Evolutionary conservation across 225 moss, liverwort and hornwort species (phyloP), one percentile per base, ranked within the genome.

Genomic region (Straminergon stramineum): DNA sequence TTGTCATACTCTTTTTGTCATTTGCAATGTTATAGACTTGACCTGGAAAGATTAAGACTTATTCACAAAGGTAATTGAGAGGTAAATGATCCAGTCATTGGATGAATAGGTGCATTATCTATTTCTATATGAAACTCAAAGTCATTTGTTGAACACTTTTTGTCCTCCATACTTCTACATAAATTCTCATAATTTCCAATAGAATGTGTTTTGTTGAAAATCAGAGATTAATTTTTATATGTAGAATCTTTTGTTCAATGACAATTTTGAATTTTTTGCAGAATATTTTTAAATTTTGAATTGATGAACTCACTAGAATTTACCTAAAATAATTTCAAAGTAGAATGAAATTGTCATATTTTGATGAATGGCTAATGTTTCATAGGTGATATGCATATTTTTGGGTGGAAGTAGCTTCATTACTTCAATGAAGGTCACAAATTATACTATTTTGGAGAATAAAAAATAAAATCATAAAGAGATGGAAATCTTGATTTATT

Each of bases 21-120:
- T 66, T 2, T 3, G 4, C 5, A 10, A 1, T 6, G 5, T 34
- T 66, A 34, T 1, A 39, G 1, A 5, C 7, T 45, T 73, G 28
- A 21, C 3, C 0, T 0, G 28, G 0, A 43, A n/a, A 73, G 28
- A 3, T 19, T 48, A 19, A 7, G 4, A 51, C 19, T 11, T 51
- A 75, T 12, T 12, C 4, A 20, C 4, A 2, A 11, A 51, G 7
- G 7, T 51, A 75, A 75, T 75, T 2, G 4, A 48, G 18, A 75
- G 7, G 10, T 19, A 75, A 51, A 31, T 48, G 31, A 31, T 75
- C 51, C 18, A 51, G 28, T 75, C 31, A 51, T 31, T 48, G 2
- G 18, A 11, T 75, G 18, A 75, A 48, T 18, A 51, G 19, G 51
- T 9, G 8, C 3, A 48, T 51, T 31, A 30, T 75, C 5, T 51